These are phyloP conservation scores for Saururus chinensis DNA, from an alignment of 164 flowering plant genomes.

Conservation along the genomic window DNA sequence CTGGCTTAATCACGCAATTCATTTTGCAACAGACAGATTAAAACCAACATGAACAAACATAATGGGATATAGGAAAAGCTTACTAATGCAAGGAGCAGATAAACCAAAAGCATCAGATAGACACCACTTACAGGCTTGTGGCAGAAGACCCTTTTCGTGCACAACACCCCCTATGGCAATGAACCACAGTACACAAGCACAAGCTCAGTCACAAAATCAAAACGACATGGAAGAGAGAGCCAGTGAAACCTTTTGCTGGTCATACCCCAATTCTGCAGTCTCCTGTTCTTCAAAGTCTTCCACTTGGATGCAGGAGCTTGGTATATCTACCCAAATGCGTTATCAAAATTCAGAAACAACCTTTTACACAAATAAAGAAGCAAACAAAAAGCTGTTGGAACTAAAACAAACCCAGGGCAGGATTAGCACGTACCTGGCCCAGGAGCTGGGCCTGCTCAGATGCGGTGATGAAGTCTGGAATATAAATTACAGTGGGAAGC, in stretches of 20 bases:
- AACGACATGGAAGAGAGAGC: not conserved
- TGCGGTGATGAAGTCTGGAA: constrained; percentile 58
- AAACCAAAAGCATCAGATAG: too few relatives aligned
- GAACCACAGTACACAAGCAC: not conserved
- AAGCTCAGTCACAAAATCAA: not conserved
- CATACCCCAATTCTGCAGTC: constrained; percentile 89
- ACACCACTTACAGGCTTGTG: constrained; percentile 59
- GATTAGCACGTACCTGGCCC: constrained; percentile 38
- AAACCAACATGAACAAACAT: too few relatives aligned
- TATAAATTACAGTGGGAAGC: constrained; percentile 52
- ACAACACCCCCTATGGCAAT: constrained; percentile 62
- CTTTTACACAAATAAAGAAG: not conserved
- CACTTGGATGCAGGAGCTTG: constrained; percentile 64
- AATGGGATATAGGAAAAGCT: not conserved
- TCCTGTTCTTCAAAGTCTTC: constrained; percentile 76
- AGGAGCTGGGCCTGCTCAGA: constrained; percentile 43
- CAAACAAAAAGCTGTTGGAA: not conserved
- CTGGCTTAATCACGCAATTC: too few relatives aligned
- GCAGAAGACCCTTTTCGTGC: constrained; percentile 84
- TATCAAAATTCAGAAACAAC: not conserved
- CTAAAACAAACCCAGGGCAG: not conserved
- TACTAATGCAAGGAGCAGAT: not conserved
- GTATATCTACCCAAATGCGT: constrained; percentile 37
- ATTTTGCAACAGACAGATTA: too few relatives aligned
- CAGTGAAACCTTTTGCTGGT: not conserved